phyloP scores from a whole-genome alignment of 768 basidiomycete genomes.

The Suillus americanus region DNA sequence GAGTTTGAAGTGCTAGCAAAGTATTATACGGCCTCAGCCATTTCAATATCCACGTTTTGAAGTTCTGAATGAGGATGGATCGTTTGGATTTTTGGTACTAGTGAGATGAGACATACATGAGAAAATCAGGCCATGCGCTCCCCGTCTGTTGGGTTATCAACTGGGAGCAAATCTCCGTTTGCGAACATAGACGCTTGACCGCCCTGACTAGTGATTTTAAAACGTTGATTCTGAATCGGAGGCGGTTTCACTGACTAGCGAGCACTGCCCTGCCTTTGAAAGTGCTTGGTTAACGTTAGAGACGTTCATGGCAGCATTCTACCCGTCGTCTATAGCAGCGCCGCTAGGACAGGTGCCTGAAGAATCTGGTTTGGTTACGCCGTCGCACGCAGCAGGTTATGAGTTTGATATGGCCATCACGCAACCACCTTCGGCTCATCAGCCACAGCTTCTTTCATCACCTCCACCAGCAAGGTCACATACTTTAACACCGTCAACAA shows the following conservation, averaged over 20 bases:
- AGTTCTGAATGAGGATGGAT: background rate
- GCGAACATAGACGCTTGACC: background rate
- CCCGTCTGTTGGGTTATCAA: background rate
- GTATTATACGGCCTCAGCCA: background rate
- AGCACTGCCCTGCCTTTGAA: conserved; percentile 27
- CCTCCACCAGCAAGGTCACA: conserved; percentile 13
- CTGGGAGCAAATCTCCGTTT: conserved; percentile 2
- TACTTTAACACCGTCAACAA: conserved; percentile 6
- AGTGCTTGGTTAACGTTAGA: conserved; percentile 14
- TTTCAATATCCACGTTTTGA: background rate
- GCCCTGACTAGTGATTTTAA: conserved; percentile 12
- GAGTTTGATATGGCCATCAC: conserved; percentile 61
- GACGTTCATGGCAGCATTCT: conserved; percentile 34
- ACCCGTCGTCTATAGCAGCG: conserved; percentile 47
- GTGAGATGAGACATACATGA: conserved; percentile 1
- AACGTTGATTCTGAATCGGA: conserved; percentile 10
- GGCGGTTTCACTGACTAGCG: conserved; percentile 18
- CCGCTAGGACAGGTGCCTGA: conserved; percentile 52
- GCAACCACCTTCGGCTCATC: conserved; percentile 20
- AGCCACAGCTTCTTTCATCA: conserved; percentile 25
- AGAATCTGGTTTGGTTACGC: conserved; percentile 43
- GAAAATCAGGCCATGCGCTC: background rate
- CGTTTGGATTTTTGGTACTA: background rate
- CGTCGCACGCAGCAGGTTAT: conserved; percentile 58
- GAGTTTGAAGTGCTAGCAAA: background rate